Evolutionary conservation across 1,139 yeast genomes (phyloP), one percentile per base, ranked within the genome.

Genomic region (Eremothecium cymbalariae): DNA sequence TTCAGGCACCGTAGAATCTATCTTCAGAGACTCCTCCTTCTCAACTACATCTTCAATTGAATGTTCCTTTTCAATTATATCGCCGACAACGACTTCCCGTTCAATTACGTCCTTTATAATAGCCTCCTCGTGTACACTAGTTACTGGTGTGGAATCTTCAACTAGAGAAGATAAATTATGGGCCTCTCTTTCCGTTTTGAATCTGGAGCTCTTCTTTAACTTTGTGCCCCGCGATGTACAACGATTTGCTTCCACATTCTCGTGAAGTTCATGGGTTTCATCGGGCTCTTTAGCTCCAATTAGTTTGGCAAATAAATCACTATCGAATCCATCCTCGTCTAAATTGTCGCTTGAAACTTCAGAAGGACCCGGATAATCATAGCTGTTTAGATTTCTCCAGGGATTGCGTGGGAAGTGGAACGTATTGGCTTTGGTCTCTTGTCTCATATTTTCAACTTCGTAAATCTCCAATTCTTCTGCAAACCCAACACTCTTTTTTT

Each of bases 381-480:
- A 23, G 7, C 12, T 6, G 7, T 8, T 9, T 7, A 23, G 13
- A 8, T 23, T 8, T 8, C 7, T 12, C 25, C 25, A 23, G 12
- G 8, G 25, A 7, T 8, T 8, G n/a, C 28, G 8, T 17, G 52
- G 41, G 19, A 50, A 43, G 13, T 36, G 46, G 27, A 49, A 51
- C 3, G 57, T 51, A 32, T 66, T 61, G 4, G 53, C 48, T 44
- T 60, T 67, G 19, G 72, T 58, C 31, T 68, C 69, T 20, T 65
- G 68, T 51, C 77, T 74, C 11, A 75, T 62, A 47, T 70, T 72
- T 33, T 74, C 80, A 18, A 77, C 65, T 45, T 74, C 77, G 37
- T 71, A 72, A n/a, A 77, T 65, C 37, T 74, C 72, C 31, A 74
- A 62, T 2, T 57, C 53, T 2, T 67, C 61, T 1, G 76, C 68